Base-by-base conservation (phyloP, 1,284 basidiomycete genomes). In the Leccinum brunneo-olivaceum region DNA sequence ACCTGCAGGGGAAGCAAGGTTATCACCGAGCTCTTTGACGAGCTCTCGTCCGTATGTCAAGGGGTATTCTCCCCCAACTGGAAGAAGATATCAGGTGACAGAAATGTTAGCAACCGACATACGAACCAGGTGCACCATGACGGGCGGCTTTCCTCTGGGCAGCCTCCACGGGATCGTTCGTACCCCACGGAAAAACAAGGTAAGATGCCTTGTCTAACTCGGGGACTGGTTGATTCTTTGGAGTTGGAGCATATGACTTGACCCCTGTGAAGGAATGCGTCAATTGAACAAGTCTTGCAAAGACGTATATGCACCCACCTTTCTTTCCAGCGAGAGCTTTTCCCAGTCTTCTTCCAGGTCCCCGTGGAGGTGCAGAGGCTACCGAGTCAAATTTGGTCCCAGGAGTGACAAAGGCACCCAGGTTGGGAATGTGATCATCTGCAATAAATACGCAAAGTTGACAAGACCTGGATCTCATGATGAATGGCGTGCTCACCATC, bases 1-100 rank as follows among this genome's bases (percentile, higher is more conserved):
- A 11, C 93, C 93, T 27, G 76, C 71, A 18, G 93, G 92, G 35
- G 87, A 91, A 5, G 92, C 90, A 14, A 82, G 62, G 1, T 61
- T 56, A 32, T 62, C 60, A 11, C 50, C 58, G 9, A 53, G 40
- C 38, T 62, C 60, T 8, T 51, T 50, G 3, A 48, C 33, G 0
- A 30, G 0, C 8, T 46, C 47, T 37, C 60, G 56, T 23, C 63
- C 61, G 18, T 52, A 64, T 1, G 47, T 12, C 2, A 62, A 32
- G 2, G 59, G 42, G 30, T 51, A 48, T n/a, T 34, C 2, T 1
- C 7, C n/a, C 2, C 7, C 30, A 5, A 10, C 47, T 63, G 7
- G 14, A 21, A 16, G 9, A 15, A n/a, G 0, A 4, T 20, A 6
- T 55, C 6, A 44, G 19, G 1, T 4, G 18, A 34, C 1, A 29